Conservation (phyloP, 768 basidiomycete species). For the Paxillus rubicundulus region DNA sequence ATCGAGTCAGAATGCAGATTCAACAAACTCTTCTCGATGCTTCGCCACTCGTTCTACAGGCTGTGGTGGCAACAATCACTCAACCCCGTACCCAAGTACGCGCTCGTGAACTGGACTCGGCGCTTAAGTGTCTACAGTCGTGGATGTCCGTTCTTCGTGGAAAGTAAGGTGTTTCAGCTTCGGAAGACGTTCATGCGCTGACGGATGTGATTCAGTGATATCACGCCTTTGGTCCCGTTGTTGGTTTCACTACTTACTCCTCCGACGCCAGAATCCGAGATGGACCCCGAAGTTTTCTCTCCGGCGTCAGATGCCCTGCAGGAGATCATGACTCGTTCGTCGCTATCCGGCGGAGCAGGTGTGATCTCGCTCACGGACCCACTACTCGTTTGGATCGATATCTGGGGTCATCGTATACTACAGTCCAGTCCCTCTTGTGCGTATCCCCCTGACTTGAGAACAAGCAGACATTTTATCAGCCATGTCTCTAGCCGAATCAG, state of each 20-base stretch:
- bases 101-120: conserved; percentile 55
- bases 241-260: conserved; percentile 50
- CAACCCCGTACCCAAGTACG: conserved; percentile 33
- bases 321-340: conserved; percentile 74
- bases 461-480: not conserved
- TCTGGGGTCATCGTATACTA: conserved; percentile 48
- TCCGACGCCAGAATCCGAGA: conserved; percentile 26
- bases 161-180: conserved; percentile 47
- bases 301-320: conserved; percentile 69
- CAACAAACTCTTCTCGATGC: conserved; percentile 65
- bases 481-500: conserved; percentile 23
- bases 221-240: conserved; percentile 66
- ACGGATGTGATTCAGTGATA: conserved; percentile 43
- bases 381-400: conserved; percentile 73
- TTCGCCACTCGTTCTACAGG: conserved; percentile 66
- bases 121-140: conserved; percentile 76
- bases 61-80: conserved; percentile 57
- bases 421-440: conserved; percentile 36
- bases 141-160: conserved; percentile 75
- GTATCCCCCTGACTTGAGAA: conserved; percentile 5
- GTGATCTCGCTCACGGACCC: conserved; percentile 78
- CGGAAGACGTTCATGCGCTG: not conserved
- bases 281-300: conserved; percentile 54
- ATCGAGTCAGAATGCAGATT: conserved; percentile 52
- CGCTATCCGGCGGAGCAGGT: conserved; percentile 68